A percentile compares a stretch with the other conserved stretches of the same genome.
phyloP scores from a whole-genome alignment of 2,329 filamentous ascomycete species.

The Xylariaceae sp. region DNA sequence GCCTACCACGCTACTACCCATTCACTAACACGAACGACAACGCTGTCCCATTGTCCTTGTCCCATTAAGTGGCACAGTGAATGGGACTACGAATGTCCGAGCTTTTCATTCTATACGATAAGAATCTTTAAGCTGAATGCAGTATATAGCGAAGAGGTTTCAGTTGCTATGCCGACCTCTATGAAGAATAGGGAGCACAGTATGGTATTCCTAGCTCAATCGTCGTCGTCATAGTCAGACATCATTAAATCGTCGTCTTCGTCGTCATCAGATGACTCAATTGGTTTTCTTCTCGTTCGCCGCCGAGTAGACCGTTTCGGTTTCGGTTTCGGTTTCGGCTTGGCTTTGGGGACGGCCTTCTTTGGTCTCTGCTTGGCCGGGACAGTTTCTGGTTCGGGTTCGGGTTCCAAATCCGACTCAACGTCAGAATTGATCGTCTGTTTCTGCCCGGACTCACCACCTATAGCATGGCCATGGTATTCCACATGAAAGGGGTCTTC shows the following conservation, averaged over 20 bases:
- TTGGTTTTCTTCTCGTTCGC: conserved; percentile 24
- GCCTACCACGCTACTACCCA: too few relatives aligned
- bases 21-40: too few relatives aligned
- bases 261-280: conserved; percentile 25
- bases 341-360: conserved; percentile 25
- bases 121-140: too few relatives aligned
- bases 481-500: conserved; percentile 32
- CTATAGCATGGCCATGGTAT: conserved; percentile 20
- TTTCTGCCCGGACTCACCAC: conserved; percentile 9
- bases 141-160: too few relatives aligned
- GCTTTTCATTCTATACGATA: too few relatives aligned
- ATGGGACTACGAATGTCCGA: too few relatives aligned
- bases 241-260: conserved; percentile 24
- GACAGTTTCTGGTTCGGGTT: conserved; percentile 14
- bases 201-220: conserved; percentile 3
- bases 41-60: too few relatives aligned
- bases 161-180: too few relatives aligned
- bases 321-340: conserved; percentile 25
- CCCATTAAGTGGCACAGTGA: too few relatives aligned
- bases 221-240: conserved; percentile 22
- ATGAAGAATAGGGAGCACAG: background rate
- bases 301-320: conserved; percentile 25
- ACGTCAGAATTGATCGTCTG: conserved; percentile 1
- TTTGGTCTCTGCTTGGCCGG: conserved; percentile 22
- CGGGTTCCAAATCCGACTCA: conserved; percentile 12